Conservation (phyloP, 805 yeast genomes). For the Cyberlindnera mycetangii region DNA sequence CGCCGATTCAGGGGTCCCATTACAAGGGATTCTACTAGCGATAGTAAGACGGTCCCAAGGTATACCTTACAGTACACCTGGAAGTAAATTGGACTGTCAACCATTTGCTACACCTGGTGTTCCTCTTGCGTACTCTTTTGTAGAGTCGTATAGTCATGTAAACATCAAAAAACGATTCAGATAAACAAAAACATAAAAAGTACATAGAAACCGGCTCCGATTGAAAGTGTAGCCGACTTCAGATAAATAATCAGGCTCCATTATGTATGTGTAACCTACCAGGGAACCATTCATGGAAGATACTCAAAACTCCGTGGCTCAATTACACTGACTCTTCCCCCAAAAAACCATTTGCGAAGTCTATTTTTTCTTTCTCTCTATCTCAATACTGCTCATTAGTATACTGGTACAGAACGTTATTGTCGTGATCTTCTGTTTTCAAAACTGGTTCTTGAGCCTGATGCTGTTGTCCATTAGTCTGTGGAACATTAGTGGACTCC, state of each 20-base stretch:
- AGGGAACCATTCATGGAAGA: not conserved
- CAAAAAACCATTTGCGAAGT: not conserved
- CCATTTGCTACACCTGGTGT: no score
- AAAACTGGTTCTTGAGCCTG: slow-evolving; percentile 1
- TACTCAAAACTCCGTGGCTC: no score
- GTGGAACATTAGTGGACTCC: not conserved
- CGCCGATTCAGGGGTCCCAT: no score
- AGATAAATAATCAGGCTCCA: not conserved
- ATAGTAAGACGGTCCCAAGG: no score
- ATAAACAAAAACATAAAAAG: not conserved
- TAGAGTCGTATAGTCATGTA: no score
- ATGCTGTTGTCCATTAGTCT: not conserved
- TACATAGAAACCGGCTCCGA: not conserved
- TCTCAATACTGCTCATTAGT: slow-evolving; percentile 13
- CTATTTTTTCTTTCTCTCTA: not conserved
- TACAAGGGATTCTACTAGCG: no score
- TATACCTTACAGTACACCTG: no score
- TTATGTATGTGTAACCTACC: not conserved
- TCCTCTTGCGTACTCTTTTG: no score
- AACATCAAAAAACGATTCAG: not conserved
- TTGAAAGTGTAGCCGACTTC: not conserved
- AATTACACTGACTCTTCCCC: not conserved
- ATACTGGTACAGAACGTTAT: slow-evolving; percentile 16
- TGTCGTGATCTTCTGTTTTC: slow-evolving; percentile 7
- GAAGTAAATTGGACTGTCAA: no score